phyloP scores from a whole-genome alignment of 192 early-diverging fungal genomes.

The Podila minutissima region DNA sequence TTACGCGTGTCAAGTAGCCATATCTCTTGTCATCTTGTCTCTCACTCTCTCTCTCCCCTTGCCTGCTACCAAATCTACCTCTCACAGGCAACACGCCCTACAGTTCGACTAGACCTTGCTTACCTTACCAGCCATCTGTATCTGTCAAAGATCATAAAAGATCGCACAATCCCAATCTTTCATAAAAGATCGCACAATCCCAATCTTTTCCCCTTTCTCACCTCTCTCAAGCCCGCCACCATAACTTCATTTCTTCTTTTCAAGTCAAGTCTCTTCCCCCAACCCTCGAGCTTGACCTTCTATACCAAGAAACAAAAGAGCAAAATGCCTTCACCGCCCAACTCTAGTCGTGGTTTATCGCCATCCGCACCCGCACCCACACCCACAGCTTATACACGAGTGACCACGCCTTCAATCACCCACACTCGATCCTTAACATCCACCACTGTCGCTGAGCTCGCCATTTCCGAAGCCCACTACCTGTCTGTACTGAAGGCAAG shows the following conservation, averaged over 20 bases:
- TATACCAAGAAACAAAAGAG: neutral
- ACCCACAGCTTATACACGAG: neutral
- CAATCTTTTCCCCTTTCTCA: neutral
- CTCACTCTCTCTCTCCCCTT: neutral
- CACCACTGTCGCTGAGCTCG: conserved; percentile 34
- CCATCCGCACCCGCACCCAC: neutral
- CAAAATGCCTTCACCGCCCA: neutral
- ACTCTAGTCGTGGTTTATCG: neutral
- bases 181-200: no score
- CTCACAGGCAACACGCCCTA: no score
- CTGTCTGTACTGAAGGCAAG: conserved; percentile 39
- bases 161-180: no score
- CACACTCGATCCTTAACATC: conserved; percentile 2
- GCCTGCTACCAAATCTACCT: neutral
- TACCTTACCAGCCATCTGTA: no score
- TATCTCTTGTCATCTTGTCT: neutral
- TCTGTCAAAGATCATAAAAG: no score
- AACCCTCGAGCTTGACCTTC: neutral
- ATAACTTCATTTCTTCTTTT: no score
- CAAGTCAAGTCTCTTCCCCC: neutral
- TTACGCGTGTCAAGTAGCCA: no score
- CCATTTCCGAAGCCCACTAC: conserved; percentile 43
- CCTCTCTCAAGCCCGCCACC: neutral
- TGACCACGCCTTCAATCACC: neutral
- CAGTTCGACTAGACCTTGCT: no score